These are phyloP conservation scores for Stephania cephalantha DNA, from an alignment of 164 flowering plant genomes.

Conservation along the genomic window DNA sequence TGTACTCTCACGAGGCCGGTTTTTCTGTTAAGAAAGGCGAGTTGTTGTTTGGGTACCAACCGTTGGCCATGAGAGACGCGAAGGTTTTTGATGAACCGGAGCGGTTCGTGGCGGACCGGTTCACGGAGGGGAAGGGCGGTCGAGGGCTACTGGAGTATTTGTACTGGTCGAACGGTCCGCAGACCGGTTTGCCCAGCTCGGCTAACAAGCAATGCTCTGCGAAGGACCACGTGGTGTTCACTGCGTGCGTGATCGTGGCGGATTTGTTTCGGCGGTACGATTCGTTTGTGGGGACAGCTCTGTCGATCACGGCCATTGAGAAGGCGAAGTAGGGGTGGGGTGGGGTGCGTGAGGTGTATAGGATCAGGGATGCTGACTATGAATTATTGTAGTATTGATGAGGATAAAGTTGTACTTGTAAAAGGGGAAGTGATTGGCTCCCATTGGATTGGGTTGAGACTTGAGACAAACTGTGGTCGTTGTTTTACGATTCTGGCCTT, in stretches of 20 bases:
- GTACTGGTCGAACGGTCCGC: slow-evolving; percentile 94
- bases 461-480: background rate
- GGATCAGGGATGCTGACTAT: background rate
- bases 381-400: background rate
- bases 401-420: background rate
- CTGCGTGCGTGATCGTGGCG: slow-evolving; percentile 58
- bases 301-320: slow-evolving; percentile 41
- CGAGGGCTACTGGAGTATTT: slow-evolving; percentile 48
- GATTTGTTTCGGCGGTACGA: slow-evolving; percentile 58
- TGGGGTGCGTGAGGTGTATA: background rate
- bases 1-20: slow-evolving; percentile 51
- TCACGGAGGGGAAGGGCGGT: slow-evolving; percentile 51
- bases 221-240: slow-evolving; percentile 55
- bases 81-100: slow-evolving; percentile 62
- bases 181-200: slow-evolving; percentile 52
- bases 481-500: background rate
- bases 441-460: background rate
- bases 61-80: slow-evolving; percentile 64
- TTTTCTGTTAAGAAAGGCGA: slow-evolving; percentile 71
- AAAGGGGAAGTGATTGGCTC: background rate
- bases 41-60: slow-evolving; percentile 73
- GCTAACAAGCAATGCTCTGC: slow-evolving; percentile 81
- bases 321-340: slow-evolving; percentile 21
- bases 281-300: slow-evolving; percentile 28
- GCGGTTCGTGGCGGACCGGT: slow-evolving; percentile 54